Conservation (phyloP, 192 early-diverging fungal species). For the Ramicandelaber brevisporus region DNA sequence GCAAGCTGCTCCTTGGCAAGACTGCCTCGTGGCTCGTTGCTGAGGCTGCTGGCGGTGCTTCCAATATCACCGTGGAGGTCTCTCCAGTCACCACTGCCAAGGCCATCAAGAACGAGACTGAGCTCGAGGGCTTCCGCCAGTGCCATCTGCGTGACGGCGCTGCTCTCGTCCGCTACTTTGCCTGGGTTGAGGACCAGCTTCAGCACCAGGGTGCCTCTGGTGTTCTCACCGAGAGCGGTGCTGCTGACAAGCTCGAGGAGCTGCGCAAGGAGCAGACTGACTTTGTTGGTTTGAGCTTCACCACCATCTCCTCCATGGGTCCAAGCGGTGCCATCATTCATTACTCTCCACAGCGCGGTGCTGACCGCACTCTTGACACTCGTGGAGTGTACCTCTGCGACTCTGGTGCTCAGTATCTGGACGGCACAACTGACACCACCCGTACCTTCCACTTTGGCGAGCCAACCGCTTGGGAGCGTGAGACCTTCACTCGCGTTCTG, state of each 20-base stretch:
- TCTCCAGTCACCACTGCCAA: constrained; percentile 63
- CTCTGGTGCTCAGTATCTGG: constrained; percentile 86
- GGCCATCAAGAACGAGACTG: constrained; percentile 76
- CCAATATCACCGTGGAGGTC: constrained; percentile 19
- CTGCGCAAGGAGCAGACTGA: constrained; percentile 46
- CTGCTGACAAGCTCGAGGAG: constrained; percentile 55
- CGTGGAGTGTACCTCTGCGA: constrained; percentile 79
- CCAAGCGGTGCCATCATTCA: constrained; percentile 97
- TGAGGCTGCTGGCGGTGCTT: constrained; percentile 37
- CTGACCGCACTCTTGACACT: constrained; percentile 43
- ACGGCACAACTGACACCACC: constrained; percentile 96
- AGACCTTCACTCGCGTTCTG: constrained; percentile 89
- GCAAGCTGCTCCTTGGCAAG: constrained; percentile 33
- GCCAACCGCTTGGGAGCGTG: constrained; percentile 62
- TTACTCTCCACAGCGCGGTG: constrained; percentile 69
- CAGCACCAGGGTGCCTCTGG: constrained; percentile 24
- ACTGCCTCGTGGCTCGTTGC: constrained; percentile 49
- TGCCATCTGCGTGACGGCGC: constrained; percentile 76
- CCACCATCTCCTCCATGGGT: constrained; percentile 86
- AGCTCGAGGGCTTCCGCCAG: constrained; percentile 78
- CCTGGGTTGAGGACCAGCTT: constrained; percentile 86
- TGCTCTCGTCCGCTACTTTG: constrained; percentile 66
- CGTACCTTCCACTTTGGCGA: constrained; percentile 76
- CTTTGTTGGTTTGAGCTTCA: constrained; percentile 86
- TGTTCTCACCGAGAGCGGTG: constrained; percentile 57